These are phyloP conservation scores for Fusarium clavum DNA, from an alignment of 2,329 filamentous ascomycete species.

Conservation along the genomic window DNA sequence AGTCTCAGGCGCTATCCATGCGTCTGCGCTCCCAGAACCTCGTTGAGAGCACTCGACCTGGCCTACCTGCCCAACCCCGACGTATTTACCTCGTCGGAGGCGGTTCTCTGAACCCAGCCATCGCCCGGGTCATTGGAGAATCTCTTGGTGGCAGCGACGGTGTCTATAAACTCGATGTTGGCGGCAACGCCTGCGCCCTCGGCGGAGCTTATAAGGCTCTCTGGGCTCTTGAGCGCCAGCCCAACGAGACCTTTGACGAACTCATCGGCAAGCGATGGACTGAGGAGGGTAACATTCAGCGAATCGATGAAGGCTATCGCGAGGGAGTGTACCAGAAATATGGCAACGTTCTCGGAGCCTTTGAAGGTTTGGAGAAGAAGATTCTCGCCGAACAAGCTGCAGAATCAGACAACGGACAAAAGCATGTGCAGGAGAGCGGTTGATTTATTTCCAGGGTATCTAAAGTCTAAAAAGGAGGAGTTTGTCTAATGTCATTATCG, in stretches of 20 bases:
- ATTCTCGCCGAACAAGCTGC: slow-evolving; percentile 62
- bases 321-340: slow-evolving; percentile 81
- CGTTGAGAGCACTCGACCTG: slow-evolving; percentile 66
- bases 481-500: slow-evolving; percentile 53
- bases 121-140: slow-evolving; percentile 85
- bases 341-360: slow-evolving; percentile 79
- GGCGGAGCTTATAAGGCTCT: slow-evolving; percentile 96
- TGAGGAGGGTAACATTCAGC: slow-evolving; percentile 84
- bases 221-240: slow-evolving; percentile 82
- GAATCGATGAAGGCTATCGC: slow-evolving; percentile 84
- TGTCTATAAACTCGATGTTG: slow-evolving; percentile 92
- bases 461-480: slow-evolving; percentile 41
- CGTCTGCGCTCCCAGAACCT: slow-evolving; percentile 85
- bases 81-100: slow-evolving; percentile 95
- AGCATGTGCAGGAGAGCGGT: slow-evolving; percentile 17
- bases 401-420: slow-evolving; percentile 16
- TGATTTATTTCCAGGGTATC: slow-evolving; percentile 44
- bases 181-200: slow-evolving; percentile 93
- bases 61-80: slow-evolving; percentile 83
- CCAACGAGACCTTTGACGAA: slow-evolving; percentile 85
- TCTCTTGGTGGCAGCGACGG: slow-evolving; percentile 91
- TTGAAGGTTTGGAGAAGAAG: slow-evolving; percentile 78
- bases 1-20: slow-evolving; percentile 94
- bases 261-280: slow-evolving; percentile 86
- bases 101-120: slow-evolving; percentile 88